Evolutionary conservation across 176 grass and related monocot species (phyloP).

Genomic region (Olyra latifolia): DNA sequence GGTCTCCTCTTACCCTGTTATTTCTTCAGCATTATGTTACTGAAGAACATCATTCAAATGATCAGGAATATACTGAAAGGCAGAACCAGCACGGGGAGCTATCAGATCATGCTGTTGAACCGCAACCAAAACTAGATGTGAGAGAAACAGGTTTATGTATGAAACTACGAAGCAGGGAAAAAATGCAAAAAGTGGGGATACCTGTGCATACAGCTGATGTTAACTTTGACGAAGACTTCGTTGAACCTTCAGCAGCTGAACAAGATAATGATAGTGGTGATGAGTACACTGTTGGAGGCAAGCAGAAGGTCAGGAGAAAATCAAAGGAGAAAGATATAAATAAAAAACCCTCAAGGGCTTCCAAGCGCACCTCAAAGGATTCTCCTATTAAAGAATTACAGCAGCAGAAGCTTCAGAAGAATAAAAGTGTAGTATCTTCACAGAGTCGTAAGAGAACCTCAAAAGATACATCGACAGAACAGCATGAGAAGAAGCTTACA

Average conservation of each 20-base stretch:
- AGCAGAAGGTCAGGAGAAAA: slow-evolving; percentile 38
- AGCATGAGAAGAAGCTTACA: slow-evolving; percentile 55
- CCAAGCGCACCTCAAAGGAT: slow-evolving; percentile 29
- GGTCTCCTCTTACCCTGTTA: neutral
- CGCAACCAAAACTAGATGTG: slow-evolving; percentile 34
- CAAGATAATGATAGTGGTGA: slow-evolving; percentile 41
- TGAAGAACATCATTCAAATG: slow-evolving; percentile 23
- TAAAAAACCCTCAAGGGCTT: slow-evolving; percentile 13
- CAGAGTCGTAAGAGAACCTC: slow-evolving; percentile 35
- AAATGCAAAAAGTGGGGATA: slow-evolving; percentile 19
- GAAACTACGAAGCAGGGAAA: slow-evolving; percentile 40
- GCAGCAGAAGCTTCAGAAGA: slow-evolving; percentile 33
- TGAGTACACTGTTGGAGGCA: slow-evolving; percentile 40
- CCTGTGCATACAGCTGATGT: slow-evolving; percentile 29
- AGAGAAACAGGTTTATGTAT: slow-evolving; percentile 17
- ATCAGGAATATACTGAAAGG: slow-evolving; percentile 20
- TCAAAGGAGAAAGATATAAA: slow-evolving; percentile 34
- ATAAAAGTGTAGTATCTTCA: slow-evolving; percentile 39
- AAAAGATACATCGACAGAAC: slow-evolving; percentile 25
- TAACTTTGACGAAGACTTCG: slow-evolving; percentile 32
- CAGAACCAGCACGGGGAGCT: neutral
- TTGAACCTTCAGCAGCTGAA: slow-evolving; percentile 35
- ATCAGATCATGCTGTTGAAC: slow-evolving; percentile 35
- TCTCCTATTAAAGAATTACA: slow-evolving; percentile 26
- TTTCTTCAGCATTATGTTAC: slow-evolving; percentile 30